A percentile compares a stretch with the other conserved stretches of the same genome.
Conservation (phyloP, 2,329 filamentous ascomycete species). For the Laburnicola sp. region DNA sequence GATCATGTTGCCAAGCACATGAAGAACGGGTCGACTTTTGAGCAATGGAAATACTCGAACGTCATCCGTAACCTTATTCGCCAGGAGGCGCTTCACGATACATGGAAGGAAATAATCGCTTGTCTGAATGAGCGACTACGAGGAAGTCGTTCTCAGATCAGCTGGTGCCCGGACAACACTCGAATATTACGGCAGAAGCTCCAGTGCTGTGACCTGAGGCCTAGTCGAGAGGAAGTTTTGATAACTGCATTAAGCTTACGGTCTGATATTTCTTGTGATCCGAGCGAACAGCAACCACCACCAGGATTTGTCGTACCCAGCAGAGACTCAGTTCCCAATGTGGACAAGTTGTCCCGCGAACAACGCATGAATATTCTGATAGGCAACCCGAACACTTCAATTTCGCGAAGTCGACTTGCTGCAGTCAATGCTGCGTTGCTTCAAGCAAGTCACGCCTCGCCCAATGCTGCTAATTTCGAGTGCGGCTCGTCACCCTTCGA, state of each 20-base stretch:
- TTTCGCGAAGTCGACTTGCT: conserved; percentile 33
- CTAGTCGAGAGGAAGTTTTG: conserved; percentile 42
- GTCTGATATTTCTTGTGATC: conserved; percentile 37
- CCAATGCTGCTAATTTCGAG: conserved; percentile 25
- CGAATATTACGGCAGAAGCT: conserved; percentile 42
- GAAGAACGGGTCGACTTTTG: conserved; percentile 41
- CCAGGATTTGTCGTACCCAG: conserved; percentile 40
- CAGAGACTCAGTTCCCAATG: conserved; percentile 39
- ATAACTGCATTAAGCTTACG: conserved; percentile 42
- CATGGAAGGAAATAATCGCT: conserved; percentile 43
- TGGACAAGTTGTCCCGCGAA: conserved; percentile 36
- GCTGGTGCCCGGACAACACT: conserved; percentile 44
- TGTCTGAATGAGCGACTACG: conserved; percentile 38
- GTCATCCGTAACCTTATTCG: conserved; percentile 44
- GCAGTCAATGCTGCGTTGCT: conserved; percentile 39
- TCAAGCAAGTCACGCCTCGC: conserved; percentile 22
- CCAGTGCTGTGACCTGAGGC: conserved; percentile 43
- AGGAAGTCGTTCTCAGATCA: conserved; percentile 43
- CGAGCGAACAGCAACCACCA: conserved; percentile 35
- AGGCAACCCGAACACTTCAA: conserved; percentile 33
- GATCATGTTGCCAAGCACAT: conserved; percentile 46
- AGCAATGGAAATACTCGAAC: conserved; percentile 46
- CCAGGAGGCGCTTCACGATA: conserved; percentile 42
- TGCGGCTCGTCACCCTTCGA: conserved; percentile 31
- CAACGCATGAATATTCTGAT: conserved; percentile 44